Conservation (phyloP, 345 rosid genomes). For the Isatis tinctoria region DNA sequence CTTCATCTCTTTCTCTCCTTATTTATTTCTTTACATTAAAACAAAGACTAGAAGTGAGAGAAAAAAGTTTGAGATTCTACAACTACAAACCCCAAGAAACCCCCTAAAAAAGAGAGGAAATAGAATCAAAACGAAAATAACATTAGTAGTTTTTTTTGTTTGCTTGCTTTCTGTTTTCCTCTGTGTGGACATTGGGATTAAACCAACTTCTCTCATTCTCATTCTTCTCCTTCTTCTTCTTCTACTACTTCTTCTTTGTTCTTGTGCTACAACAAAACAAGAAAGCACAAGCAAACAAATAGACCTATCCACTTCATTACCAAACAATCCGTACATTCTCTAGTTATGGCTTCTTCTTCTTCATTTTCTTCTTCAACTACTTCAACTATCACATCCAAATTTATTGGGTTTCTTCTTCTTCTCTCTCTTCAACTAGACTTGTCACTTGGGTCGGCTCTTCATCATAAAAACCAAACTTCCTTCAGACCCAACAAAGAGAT, state of each 20-base stretch:
- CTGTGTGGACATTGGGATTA: constrained; percentile 30
- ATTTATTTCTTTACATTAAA: background rate
- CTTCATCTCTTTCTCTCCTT: constrained; percentile 12
- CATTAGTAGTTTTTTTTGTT: constrained; percentile 28
- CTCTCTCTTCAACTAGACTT: constrained; percentile 31
- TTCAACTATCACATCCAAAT: constrained; percentile 38
- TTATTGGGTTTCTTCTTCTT: constrained; percentile 47
- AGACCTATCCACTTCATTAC: constrained; percentile 28
- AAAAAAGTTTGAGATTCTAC: constrained; percentile 21
- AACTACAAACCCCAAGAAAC: constrained; percentile 31
- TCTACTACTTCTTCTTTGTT: constrained; percentile 29
- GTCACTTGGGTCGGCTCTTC: constrained; percentile 42
- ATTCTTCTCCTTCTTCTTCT: constrained; percentile 18
- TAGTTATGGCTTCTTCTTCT: constrained; percentile 52
- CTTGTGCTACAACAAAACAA: constrained; percentile 8
- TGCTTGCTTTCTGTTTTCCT: constrained; percentile 36
- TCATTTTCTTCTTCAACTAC: constrained; percentile 18
- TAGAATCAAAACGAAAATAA: constrained; percentile 14
- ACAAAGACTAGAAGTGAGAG: constrained; percentile 10
- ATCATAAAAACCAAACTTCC: constrained; percentile 42
- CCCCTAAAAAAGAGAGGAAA: constrained; percentile 14
- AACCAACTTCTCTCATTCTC: constrained; percentile 30
- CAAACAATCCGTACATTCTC: constrained; percentile 40
- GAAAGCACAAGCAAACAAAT: constrained; percentile 31
- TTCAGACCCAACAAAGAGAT: constrained; percentile 44